Evolutionary conservation across 2,329 filamentous ascomycete genomes (phyloP).

Genomic region (Herpotrichia juniperi): DNA sequence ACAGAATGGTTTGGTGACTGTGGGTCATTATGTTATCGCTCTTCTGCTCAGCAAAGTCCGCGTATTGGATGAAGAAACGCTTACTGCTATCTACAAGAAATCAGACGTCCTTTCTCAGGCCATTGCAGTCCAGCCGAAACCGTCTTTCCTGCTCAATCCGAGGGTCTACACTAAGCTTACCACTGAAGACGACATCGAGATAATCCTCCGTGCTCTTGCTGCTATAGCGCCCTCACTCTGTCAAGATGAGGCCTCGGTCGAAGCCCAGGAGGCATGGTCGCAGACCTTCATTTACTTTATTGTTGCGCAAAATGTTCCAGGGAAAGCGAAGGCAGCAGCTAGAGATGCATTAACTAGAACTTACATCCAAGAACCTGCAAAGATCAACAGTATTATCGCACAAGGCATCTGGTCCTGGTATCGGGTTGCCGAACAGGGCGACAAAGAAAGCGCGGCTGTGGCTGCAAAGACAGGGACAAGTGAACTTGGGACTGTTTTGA

Average conservation of each 20-base stretch:
- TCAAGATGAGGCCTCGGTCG: conserved; percentile 49
- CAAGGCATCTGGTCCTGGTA: conserved; percentile 83
- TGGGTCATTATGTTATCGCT: conserved; percentile 75
- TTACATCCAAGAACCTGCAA: conserved; percentile 65
- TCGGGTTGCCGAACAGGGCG: conserved; percentile 67
- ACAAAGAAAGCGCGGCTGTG: conserved; percentile 77
- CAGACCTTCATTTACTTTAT: conserved; percentile 84
- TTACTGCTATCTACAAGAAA: conserved; percentile 65
- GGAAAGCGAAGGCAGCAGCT: conserved; percentile 68
- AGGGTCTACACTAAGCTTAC: conserved; percentile 83
- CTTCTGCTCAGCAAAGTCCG: conserved; percentile 63
- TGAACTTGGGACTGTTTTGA: conserved; percentile 66
- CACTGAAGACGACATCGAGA: conserved; percentile 75
- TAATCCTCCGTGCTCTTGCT: conserved; percentile 74
- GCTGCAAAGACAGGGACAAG: conserved; percentile 68
- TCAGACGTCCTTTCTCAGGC: conserved; percentile 68
- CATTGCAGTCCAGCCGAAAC: conserved; percentile 75
- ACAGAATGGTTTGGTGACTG: conserved; percentile 82
- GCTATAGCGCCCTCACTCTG: conserved; percentile 64
- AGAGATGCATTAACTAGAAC: conserved; percentile 66
- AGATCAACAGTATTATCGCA: conserved; percentile 69
- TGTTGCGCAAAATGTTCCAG: conserved; percentile 65
- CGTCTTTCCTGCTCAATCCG: conserved; percentile 84
- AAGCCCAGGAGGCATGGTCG: conserved; percentile 75
- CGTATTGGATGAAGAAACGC: conserved; percentile 61